A percentile compares a stretch with the other conserved stretches of the same genome.
These are phyloP conservation scores for Aspergillus nidulans DNA, from an alignment of 495 filamentous ascomycete species.

Conservation along the genomic window DNA sequence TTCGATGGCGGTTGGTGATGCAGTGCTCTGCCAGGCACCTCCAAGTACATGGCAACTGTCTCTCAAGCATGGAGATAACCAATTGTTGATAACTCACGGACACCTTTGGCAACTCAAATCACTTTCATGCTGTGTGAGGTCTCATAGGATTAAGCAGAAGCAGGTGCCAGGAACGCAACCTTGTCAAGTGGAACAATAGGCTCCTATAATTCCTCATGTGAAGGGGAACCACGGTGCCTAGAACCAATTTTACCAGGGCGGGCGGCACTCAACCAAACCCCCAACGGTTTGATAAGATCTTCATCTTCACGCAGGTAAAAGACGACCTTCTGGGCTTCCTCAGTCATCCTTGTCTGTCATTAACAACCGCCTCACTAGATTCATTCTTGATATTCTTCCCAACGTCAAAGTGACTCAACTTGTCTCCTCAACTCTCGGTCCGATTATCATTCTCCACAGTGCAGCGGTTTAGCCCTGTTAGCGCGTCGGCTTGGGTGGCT, in stretches of 20 bases:
- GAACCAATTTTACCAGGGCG: not conserved
- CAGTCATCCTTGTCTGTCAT: not conserved
- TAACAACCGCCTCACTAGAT: not conserved
- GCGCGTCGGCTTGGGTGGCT: slow-evolving; percentile 9
- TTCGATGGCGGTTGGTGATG: not conserved
- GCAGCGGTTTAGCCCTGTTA: slow-evolving; percentile 6
- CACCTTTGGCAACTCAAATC: not conserved
- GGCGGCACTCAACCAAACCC: not conserved
- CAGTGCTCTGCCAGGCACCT: not conserved
- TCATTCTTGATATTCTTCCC: not conserved
- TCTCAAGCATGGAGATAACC: not conserved
- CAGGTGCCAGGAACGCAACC: not conserved
- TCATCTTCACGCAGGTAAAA: not conserved
- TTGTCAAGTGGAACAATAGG: slow-evolving; percentile 5
- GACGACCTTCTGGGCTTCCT: not conserved
- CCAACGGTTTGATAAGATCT: slow-evolving; percentile 10
- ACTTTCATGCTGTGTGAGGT: not conserved
- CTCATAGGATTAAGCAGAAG: not conserved
- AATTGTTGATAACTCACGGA: not conserved
- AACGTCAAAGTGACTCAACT: slow-evolving; percentile 7
- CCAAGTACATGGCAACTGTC: not conserved
- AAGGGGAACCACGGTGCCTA: slow-evolving; percentile 9
- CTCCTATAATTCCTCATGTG: slow-evolving; percentile 12
- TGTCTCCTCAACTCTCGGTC: not conserved
- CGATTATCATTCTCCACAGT: slow-evolving; percentile 8